Base-by-base conservation (phyloP, 805 yeast species). In the Vanderwaltozyma verrucispora region DNA sequence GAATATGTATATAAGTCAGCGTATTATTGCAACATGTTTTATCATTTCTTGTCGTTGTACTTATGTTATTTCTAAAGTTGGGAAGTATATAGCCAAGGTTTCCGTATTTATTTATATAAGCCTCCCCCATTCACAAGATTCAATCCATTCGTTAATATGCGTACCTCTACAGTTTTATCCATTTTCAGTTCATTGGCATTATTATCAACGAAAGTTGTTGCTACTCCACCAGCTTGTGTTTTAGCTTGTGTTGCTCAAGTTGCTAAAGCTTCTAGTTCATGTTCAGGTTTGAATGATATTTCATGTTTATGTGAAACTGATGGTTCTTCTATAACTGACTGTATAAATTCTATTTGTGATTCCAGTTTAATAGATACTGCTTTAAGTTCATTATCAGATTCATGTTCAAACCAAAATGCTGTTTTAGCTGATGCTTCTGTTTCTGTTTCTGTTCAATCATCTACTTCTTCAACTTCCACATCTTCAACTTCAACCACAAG, bases 181-280 rank as follows among this genome's bases (percentile, higher is more conserved):
- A 34, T 59, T 17, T 50, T 45, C 31, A 36, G 50, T 19, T 50
- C 60, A 32, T 27, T 54, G 24, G 58, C 54, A 32, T 34, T 53
- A 23, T 44, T 55, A 29, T 41, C 57, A n/a, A 40, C 40, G 11
- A 47, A 51, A 35, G 69, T 71, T 23, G 72, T 75, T 32, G 79
- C 83, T 38, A 69, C 89, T 39, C 92, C 95, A 36, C 95, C 96
- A 43, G 95, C 96, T 28, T 87, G 95, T 69, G 65, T 87, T 48
- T 69, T 87, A 59, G 94, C 95, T 29, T 86, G 95, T 73, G 89
- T 83, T 41, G 72, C 85, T 40, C 70, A 74, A 52, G 88, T 81
- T 39, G 67, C 71, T 44, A 72, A 72, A 57, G 44, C 49, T 5
- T 69, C 77, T 13, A 61, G 74, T 30, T 42, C 64, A 33, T 82